Conservation (phyloP, 225 moss, liverwort and hornwort species). For the Neckera pumila region DNA sequence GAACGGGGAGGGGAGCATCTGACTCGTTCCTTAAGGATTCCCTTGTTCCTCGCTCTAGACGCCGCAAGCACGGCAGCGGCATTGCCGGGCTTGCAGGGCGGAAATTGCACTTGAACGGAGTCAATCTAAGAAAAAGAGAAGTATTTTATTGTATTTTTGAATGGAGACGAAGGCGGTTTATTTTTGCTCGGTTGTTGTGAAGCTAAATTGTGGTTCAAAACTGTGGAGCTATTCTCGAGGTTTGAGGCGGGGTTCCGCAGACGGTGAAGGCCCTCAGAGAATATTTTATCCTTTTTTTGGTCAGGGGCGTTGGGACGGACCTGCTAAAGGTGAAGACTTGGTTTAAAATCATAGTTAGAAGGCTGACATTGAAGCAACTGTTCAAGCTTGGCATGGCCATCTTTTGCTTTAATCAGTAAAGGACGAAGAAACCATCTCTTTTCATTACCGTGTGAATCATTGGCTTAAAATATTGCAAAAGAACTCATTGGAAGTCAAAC, state of each 20-base stretch:
- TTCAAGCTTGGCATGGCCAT: too few species aligned
- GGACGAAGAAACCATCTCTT: too few species aligned
- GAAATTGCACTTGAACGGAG: background rate
- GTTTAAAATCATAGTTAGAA: too few species aligned
- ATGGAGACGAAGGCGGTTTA: background rate
- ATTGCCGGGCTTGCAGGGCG: background rate
- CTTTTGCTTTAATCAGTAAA: too few species aligned
- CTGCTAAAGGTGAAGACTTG: too few species aligned
- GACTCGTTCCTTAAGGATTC: background rate
- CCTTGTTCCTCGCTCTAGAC: slow-evolving; percentile 18
- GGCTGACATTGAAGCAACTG: too few species aligned
- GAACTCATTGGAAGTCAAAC: too few species aligned
- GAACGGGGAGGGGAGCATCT: background rate
- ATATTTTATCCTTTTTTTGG: background rate
- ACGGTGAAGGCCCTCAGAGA: background rate
- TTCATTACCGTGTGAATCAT: too few species aligned
- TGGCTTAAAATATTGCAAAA: too few species aligned
- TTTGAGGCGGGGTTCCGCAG: background rate
- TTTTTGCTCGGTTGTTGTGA: background rate
- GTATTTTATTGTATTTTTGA: background rate
- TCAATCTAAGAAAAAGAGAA: background rate
- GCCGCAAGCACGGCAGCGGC: background rate
- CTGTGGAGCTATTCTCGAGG: background rate
- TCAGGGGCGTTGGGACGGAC: background rate
- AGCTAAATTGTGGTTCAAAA: background rate